Base-by-base conservation (phyloP, 257 asterid genomes). In the Henckelia pumila region DNA sequence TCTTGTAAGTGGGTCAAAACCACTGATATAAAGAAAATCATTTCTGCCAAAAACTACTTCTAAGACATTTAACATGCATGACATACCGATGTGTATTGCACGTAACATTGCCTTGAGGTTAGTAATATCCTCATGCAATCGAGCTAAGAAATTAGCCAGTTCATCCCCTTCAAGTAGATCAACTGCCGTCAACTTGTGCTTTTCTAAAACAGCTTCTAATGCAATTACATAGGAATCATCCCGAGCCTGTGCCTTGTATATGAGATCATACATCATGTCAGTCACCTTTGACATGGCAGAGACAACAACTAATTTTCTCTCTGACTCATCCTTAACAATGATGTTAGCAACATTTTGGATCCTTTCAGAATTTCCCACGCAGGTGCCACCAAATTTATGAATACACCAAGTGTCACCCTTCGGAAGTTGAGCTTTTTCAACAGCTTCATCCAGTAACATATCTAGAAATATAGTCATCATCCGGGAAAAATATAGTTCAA, bases 251-350 rank as follows among this genome's bases (percentile, higher is more conserved):
- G 99, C 97, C 79, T 80, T 94, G 80, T 78, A 64, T 78, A 94
- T 84, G 74, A 94, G 95, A 77, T 81, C 96, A 69, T 88, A 94
- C 96, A 94, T 94, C 96, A 91, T 91, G 77, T 94, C 99, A 0
- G 99, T 91, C 75, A 88, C 97, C 86, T 94, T 91, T 22, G 99
- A 88, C 96, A 91, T 91, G 25, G 97, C 99, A 53, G 99, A 94
- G 71, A 94, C 96, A 4, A 94, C 93, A 19, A 88, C 95, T 85
- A 94, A 72, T 78, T 85, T 91, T 73, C 97, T 83, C 66, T 84
- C 77, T 3, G 99, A 85, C 59, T 71, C 85, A 74, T 94, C 97
- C 59, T 76, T 80, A 56, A 80, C 85, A 68, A 91, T 85, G 67
- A 94, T 75, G 57, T 88, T 87, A 13, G 96, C 97, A 68, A 94